A percentile compares a stretch with the other conserved stretches of the same genome.
Conservation (phyloP, 805 yeast genomes). For the Zygoascus bituminiphila region DNA sequence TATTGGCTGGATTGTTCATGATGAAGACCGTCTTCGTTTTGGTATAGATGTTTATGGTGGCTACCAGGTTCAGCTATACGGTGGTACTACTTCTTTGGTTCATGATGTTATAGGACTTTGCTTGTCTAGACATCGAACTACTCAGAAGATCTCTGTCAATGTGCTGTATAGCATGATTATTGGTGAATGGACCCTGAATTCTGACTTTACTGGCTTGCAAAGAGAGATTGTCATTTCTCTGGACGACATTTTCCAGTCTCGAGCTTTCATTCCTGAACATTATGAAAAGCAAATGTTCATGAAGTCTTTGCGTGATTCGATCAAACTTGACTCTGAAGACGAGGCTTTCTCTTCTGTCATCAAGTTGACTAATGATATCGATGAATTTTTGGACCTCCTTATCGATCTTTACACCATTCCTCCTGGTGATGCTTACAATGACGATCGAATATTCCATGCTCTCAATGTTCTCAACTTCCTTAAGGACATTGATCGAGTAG, state of each 20-base stretch:
- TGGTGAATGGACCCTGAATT: conserved; percentile 55
- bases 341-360: conserved; percentile 51
- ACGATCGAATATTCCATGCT: conserved; percentile 74
- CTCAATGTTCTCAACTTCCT: conserved; percentile 68
- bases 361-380: conserved; percentile 34
- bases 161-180: conserved; percentile 65
- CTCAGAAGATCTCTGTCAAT: conserved; percentile 55
- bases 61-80: conserved; percentile 53
- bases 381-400: conserved; percentile 54
- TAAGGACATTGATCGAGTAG: conserved; percentile 71
- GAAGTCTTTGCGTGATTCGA: conserved; percentile 39
- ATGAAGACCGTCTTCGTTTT: conserved; percentile 49
- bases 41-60: conserved; percentile 59
- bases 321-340: conserved; percentile 54
- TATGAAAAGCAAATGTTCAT: conserved; percentile 49
- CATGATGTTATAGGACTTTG: conserved; percentile 59
- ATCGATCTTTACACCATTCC: conserved; percentile 69
- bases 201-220: conserved; percentile 50
- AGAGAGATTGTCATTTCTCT: conserved; percentile 55
- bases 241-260: conserved; percentile 53
- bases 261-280: conserved; percentile 47
- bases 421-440: conserved; percentile 73
- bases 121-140: conserved; percentile 53
- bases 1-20: conserved; percentile 54
- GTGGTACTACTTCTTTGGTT: conserved; percentile 49